Evolutionary conservation across 306 rosid species (phyloP).

Genomic region (Glycyrrhiza uralensis): DNA sequence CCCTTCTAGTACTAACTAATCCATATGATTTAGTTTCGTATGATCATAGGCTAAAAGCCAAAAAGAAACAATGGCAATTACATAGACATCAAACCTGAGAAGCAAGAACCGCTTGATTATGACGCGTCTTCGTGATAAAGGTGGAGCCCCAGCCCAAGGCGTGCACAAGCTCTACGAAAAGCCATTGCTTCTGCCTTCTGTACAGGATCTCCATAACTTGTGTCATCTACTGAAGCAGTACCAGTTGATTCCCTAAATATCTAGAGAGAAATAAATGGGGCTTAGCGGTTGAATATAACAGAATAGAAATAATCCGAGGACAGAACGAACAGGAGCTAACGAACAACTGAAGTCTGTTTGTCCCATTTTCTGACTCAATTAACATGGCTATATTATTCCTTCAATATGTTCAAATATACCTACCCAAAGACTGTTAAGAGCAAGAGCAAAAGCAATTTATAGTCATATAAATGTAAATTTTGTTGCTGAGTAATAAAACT

Average conservation of each 20-base stretch:
- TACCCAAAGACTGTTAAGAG: not conserved
- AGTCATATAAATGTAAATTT: not conserved
- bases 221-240: constrained; percentile 67
- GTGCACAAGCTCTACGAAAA: constrained; percentile 93
- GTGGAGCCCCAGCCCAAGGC: constrained; percentile 80
- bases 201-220: constrained; percentile 78
- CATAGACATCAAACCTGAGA: constrained; percentile 15
- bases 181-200: constrained; percentile 97
- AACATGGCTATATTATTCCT: not conserved
- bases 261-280: constrained; percentile 32
- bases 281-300: not conserved
- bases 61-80: not conserved
- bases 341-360: not conserved
- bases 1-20: not conserved
- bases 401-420: not conserved
- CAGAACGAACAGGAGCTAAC: too few relatives aligned
- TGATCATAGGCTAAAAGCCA: not conserved
- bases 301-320: not conserved
- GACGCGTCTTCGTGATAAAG: constrained; percentile 72
- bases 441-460: not conserved
- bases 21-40: constrained; percentile 8
- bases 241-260: constrained; percentile 78
- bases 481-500: not conserved
- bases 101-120: constrained; percentile 19
- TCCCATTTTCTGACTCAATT: not conserved